These are phyloP conservation scores for Penicillium roqueforti DNA, from an alignment of 495 filamentous ascomycete genomes.

Conservation along the genomic window DNA sequence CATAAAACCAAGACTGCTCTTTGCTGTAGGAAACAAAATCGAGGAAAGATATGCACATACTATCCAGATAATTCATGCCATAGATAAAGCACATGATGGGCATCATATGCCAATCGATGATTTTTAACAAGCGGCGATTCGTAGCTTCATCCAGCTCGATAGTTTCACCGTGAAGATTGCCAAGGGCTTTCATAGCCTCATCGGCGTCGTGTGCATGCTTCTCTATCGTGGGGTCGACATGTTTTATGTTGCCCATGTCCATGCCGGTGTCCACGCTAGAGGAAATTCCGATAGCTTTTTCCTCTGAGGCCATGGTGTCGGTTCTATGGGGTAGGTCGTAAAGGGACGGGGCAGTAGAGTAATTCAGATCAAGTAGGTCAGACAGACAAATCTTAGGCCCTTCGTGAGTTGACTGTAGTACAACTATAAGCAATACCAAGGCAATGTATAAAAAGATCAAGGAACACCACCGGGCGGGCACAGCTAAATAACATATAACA, in stretches of 20 bases:
- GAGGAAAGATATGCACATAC: conserved; percentile 20
- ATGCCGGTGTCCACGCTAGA: conserved; percentile 24
- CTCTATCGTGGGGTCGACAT: conserved; percentile 36
- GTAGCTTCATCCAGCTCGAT: conserved; percentile 53
- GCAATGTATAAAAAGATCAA: background rate
- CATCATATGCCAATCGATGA: conserved; percentile 61
- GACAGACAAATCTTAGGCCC: background rate
- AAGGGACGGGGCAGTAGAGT: background rate
- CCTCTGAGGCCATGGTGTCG: conserved; percentile 23
- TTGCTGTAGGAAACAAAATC: background rate
- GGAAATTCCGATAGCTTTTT: conserved; percentile 15
- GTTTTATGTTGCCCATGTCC: conserved; percentile 25
- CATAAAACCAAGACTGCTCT: background rate
- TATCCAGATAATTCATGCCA: conserved; percentile 62
- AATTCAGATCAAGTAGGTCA: background rate
- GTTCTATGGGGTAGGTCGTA: background rate
- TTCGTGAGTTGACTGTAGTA: background rate
- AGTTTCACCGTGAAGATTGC: conserved; percentile 41
- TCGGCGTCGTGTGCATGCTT: conserved; percentile 57
- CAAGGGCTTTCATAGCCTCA: conserved; percentile 56
- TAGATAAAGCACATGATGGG: conserved; percentile 60
- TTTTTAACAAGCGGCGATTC: conserved; percentile 50
- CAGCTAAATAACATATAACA: background rate
- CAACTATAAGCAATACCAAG: background rate
- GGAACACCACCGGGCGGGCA: background rate